Percentiles rank a stretch among this genome's conserved stretches.
phyloP scores from a whole-genome alignment of 1,284 basidiomycete species.

The Papiliotrema flavescens region DNA sequence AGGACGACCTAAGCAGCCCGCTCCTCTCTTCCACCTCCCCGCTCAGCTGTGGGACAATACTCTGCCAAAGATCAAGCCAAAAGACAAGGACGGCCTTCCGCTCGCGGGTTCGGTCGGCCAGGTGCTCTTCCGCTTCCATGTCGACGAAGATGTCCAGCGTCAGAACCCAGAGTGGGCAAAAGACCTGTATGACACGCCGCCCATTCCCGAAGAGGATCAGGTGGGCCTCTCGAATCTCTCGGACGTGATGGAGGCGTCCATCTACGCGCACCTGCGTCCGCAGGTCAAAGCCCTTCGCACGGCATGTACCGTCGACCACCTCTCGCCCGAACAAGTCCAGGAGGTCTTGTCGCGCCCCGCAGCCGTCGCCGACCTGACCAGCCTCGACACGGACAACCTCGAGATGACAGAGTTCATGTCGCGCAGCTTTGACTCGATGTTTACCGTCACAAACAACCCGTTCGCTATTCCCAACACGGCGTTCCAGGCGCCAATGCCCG shows the following conservation, averaged over 20 bases:
- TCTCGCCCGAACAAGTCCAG: constrained; percentile 25
- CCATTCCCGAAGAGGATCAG: constrained; percentile 35
- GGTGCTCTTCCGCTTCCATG: constrained; percentile 44
- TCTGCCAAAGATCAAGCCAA: constrained; percentile 34
- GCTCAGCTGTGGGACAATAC: constrained; percentile 35
- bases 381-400: background rate
- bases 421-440: background rate
- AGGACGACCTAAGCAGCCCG: constrained; percentile 42
- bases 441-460: constrained; percentile 10
- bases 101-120: constrained; percentile 29
- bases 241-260: constrained; percentile 30
- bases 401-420: constrained; percentile 1
- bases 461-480: background rate
- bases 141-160: constrained; percentile 35
- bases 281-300: constrained; percentile 19
- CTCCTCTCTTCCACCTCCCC: constrained; percentile 45
- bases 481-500: background rate
- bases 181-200: constrained; percentile 44
- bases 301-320: constrained; percentile 8
- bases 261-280: constrained; percentile 26
- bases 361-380: background rate
- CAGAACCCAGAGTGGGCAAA: constrained; percentile 42
- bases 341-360: constrained; percentile 20
- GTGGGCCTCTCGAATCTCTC: constrained; percentile 21
- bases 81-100: constrained; percentile 37